A percentile compares a stretch with the other conserved stretches of the same genome.
These are phyloP conservation scores for Scedosporium apiospermum DNA, from an alignment of 2,329 filamentous ascomycete species.

Conservation along the genomic window DNA sequence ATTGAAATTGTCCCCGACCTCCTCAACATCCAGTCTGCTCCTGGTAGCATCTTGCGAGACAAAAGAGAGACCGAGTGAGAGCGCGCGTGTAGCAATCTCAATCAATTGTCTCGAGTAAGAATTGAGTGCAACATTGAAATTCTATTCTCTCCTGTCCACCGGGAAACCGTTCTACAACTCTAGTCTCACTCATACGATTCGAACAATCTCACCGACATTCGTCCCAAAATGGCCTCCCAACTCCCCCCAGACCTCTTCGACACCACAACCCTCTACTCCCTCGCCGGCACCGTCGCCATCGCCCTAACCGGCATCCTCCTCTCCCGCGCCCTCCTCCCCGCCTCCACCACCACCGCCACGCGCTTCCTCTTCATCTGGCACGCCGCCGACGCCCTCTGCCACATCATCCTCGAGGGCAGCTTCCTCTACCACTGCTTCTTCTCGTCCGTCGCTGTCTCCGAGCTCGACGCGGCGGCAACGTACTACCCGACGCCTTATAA, in stretches of 20 bases:
- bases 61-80: too few species aligned
- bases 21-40: background rate
- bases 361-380: slow-evolving; percentile 92
- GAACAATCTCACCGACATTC: background rate
- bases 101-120: too few species aligned
- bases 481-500: slow-evolving; percentile 40
- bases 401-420: slow-evolving; percentile 82
- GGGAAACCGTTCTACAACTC: too few species aligned
- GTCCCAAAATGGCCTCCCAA: slow-evolving; percentile 2
- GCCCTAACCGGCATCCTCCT: slow-evolving; percentile 24
- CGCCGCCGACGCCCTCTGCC: slow-evolving; percentile 82
- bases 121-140: too few species aligned
- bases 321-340: slow-evolving; percentile 36
- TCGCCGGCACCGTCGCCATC: slow-evolving; percentile 45
- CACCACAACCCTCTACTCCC: slow-evolving; percentile 48
- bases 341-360: slow-evolving; percentile 41
- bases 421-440: slow-evolving; percentile 96
- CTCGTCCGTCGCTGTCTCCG: slow-evolving; percentile 31
- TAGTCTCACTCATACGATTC: background rate
- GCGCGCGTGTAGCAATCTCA: too few species aligned
- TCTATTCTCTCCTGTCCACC: too few species aligned
- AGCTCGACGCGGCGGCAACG: slow-evolving; percentile 19
- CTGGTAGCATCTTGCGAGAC: too few species aligned
- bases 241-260: slow-evolving; percentile 48
- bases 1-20: background rate